These are phyloP conservation scores for Neurospora sp. DNA, from an alignment of 2,329 filamentous ascomycete species.

Conservation along the genomic window DNA sequence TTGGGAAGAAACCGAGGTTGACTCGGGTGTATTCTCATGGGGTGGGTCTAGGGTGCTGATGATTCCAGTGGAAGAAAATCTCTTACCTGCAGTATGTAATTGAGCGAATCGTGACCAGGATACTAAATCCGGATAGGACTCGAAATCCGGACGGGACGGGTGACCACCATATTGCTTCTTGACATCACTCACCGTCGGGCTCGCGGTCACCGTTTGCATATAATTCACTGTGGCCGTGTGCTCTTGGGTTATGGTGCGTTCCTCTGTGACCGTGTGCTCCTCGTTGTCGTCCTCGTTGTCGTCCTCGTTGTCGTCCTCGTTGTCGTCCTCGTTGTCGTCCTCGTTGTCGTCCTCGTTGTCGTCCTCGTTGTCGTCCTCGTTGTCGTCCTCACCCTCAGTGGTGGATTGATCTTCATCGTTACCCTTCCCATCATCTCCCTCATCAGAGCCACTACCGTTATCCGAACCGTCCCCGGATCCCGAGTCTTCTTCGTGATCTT, in stretches of 20 bases:
- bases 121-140: not conserved
- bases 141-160: not conserved
- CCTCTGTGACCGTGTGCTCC: not conserved
- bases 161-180: not conserved
- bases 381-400: not conserved
- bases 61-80: not conserved
- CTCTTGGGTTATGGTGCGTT: not conserved
- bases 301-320: not conserved
- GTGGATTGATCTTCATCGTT: not conserved
- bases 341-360: not conserved
- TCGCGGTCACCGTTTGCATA: not conserved
- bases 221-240: not conserved
- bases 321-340: not conserved
- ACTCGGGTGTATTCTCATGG: not conserved
- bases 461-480: not conserved
- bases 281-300: not conserved
- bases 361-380: not conserved
- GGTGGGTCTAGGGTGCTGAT: not conserved
- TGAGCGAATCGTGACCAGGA: not conserved
- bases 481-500: not conserved
- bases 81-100: not conserved
- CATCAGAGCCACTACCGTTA: not conserved
- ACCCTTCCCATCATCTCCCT: not conserved
- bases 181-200: not conserved
- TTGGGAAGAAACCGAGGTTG: not conserved